Conservation (phyloP, 2,329 filamentous ascomycete genomes). For the Microdochium bolleyi region DNA sequence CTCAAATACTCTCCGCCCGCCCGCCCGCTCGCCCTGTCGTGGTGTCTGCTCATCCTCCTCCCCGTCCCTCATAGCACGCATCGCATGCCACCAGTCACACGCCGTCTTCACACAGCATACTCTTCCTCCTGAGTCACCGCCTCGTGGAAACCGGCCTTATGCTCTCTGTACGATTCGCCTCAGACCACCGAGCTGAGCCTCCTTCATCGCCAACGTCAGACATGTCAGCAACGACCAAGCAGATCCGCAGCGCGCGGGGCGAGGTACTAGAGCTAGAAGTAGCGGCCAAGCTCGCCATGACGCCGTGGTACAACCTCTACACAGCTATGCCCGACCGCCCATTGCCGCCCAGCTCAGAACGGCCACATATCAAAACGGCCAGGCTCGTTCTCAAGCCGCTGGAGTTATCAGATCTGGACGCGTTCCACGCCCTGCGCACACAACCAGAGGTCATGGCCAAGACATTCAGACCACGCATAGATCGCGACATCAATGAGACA, state of each 20-base stretch:
- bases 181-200: not conserved
- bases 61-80: too few relatives aligned
- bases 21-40: too few relatives aligned
- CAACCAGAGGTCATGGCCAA: slow-evolving; percentile 56
- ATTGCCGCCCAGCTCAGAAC: not conserved
- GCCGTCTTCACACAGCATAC: too few relatives aligned
- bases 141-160: not conserved
- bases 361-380: slow-evolving; percentile 33
- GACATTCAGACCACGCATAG: slow-evolving; percentile 33
- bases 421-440: slow-evolving; percentile 42
- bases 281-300: not conserved
- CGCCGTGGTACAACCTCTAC: not conserved
- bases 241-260: not conserved
- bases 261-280: not conserved
- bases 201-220: not conserved
- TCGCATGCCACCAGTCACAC: too few relatives aligned
- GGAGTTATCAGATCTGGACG: slow-evolving; percentile 37
- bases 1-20: too few relatives aligned
- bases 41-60: too few relatives aligned
- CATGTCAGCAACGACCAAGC: not conserved
- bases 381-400: slow-evolving; percentile 48
- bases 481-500: slow-evolving; percentile 36
- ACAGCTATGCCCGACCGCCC: not conserved
- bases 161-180: not conserved
- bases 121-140: not conserved